Evolutionary conservation across 108 stramenopile species (phyloP).

Genomic region (Nannochloropsis granulata): DNA sequence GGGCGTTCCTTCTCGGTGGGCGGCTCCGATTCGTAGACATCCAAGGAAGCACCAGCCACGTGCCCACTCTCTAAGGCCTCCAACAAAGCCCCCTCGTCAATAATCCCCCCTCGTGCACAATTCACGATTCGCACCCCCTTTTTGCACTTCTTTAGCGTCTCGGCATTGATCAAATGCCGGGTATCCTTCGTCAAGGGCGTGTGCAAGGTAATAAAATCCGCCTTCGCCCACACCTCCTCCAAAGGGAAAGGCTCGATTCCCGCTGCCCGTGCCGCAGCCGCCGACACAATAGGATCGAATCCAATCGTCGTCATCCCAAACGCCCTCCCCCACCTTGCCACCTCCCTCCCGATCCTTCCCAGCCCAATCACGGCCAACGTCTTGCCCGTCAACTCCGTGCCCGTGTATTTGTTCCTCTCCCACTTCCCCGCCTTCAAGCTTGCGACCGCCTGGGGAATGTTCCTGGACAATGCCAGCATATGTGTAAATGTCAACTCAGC

Average conservation of each 20-base stretch:
- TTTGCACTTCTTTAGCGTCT: constrained; percentile 37
- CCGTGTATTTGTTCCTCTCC: constrained; percentile 37
- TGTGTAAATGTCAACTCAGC: constrained; percentile 38
- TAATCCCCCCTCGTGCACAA: constrained; percentile 37
- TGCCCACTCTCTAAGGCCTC: constrained; percentile 36
- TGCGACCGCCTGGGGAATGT: constrained; percentile 34
- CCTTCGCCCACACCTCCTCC: constrained; percentile 22
- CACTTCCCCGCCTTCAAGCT: constrained; percentile 34
- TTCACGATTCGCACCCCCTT: constrained; percentile 35
- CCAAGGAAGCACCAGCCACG: constrained; percentile 36
- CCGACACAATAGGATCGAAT: constrained; percentile 40
- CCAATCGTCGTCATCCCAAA: constrained; percentile 39
- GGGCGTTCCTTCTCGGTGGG: constrained; percentile 32
- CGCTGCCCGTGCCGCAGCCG: constrained; percentile 11
- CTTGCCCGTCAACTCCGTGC: constrained; percentile 31
- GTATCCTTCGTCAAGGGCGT: constrained; percentile 41
- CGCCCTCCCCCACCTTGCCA: constrained; percentile 37
- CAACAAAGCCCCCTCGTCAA: constrained; percentile 29
- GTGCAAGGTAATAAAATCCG: constrained; percentile 44
- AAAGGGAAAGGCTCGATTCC: constrained; percentile 42
- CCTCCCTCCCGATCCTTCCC: constrained; percentile 40
- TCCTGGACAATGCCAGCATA: constrained; percentile 35
- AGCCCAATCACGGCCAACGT: constrained; percentile 35
- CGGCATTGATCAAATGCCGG: constrained; percentile 20
- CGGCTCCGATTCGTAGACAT: constrained; percentile 36